Conservation (phyloP, 495 filamentous ascomycete species). For the Penicillium chermesinum region DNA sequence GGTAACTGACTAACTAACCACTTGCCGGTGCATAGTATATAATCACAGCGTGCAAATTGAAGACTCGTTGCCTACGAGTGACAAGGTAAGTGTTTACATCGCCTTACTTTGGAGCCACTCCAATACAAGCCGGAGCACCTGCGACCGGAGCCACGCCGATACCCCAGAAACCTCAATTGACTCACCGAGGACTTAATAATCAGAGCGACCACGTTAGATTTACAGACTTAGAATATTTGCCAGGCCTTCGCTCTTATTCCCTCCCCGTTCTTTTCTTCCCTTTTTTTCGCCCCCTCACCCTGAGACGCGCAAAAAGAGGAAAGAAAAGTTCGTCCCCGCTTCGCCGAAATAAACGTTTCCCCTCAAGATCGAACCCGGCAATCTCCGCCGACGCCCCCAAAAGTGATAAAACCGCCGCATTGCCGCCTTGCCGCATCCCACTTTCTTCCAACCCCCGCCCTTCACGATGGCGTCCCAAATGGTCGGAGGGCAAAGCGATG, state of each 20-base stretch:
- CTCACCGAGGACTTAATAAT: constrained; percentile 28
- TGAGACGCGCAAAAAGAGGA: too few relatives aligned
- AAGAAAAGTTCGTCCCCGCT: not conserved
- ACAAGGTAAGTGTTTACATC: too few relatives aligned
- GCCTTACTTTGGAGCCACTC: too few relatives aligned
- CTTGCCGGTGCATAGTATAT: too few relatives aligned
- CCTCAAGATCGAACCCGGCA: not conserved
- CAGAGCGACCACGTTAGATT: too few relatives aligned
- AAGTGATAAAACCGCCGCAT: constrained; percentile 1
- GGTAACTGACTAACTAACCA: too few relatives aligned
- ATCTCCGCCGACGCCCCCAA: not conserved
- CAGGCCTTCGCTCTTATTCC: too few relatives aligned
- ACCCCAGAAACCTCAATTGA: constrained; percentile 14
- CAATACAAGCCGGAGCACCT: not conserved
- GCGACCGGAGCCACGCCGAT: constrained; percentile 9
- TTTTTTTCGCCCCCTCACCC: too few relatives aligned
- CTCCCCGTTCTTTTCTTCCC: constrained; percentile 8
- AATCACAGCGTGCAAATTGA: too few relatives aligned
- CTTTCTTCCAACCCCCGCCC: not conserved
- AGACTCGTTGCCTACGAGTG: too few relatives aligned
- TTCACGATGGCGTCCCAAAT: constrained; percentile 27
- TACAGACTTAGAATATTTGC: too few relatives aligned
- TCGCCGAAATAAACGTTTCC: not conserved
- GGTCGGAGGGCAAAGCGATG: constrained; percentile 28
- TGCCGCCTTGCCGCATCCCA: constrained; percentile 7